phyloP scores from a whole-genome alignment of 2,329 filamentous ascomycete genomes.

The Truncatella angustata region DNA sequence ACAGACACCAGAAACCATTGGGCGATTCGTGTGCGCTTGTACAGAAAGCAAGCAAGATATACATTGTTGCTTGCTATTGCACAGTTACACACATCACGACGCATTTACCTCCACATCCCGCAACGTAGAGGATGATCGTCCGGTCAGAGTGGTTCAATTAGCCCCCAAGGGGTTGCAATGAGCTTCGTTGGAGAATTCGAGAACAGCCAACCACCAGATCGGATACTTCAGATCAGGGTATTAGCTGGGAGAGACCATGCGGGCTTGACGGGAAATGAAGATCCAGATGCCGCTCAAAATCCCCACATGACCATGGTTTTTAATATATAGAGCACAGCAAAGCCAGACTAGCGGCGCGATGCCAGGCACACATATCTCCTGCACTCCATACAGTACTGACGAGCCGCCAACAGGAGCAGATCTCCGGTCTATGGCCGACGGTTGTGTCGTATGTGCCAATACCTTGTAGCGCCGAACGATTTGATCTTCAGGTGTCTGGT shows the following conservation, averaged over 20 bases:
- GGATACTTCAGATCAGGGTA: not conserved
- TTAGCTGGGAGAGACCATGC: not conserved
- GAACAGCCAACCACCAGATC: conserved; percentile 3
- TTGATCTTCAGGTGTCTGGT: not conserved
- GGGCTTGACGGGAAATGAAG: conserved; percentile 16
- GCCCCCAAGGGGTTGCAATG: conserved; percentile 6
- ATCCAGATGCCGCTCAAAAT: conserved; percentile 21
- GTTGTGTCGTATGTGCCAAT: no score
- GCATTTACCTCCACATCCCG: not conserved
- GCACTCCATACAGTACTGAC: conserved; percentile 16
- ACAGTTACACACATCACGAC: no score
- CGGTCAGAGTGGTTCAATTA: not conserved
- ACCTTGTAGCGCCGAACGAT: not conserved
- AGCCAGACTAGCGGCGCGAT: conserved; percentile 20
- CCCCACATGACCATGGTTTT: conserved; percentile 23
- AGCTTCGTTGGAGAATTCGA: not conserved
- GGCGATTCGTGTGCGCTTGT: no score
- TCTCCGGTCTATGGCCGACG: conserved; percentile 1
- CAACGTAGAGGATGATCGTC: not conserved
- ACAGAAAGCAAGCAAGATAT: no score
- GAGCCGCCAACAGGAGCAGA: conserved; percentile 10
- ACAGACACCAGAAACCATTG: no score
- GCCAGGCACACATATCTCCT: conserved; percentile 20
- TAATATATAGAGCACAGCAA: conserved; percentile 28
- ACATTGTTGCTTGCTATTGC: not conserved